Conservation (phyloP, 2,329 filamentous ascomycete genomes). For the Microcyclospora pomicola region DNA sequence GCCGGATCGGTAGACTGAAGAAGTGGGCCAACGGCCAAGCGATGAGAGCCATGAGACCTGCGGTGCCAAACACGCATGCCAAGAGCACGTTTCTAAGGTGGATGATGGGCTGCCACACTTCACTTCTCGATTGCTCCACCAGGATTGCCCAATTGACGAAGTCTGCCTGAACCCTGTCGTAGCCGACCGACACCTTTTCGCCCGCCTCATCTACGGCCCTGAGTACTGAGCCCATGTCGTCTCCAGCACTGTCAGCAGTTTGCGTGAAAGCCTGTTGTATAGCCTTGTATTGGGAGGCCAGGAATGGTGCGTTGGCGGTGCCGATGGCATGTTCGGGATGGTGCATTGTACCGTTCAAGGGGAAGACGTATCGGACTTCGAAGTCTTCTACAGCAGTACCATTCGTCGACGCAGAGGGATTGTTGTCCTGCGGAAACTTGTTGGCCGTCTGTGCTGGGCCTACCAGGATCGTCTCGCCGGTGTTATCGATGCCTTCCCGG, state of each 20-base stretch:
- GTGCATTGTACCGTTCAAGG: conserved; percentile 12
- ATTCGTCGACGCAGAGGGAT: conserved; percentile 15
- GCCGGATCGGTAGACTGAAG: conserved; percentile 65
- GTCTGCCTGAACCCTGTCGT: conserved; percentile 51
- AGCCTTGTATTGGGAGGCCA: conserved; percentile 48
- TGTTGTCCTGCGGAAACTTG: conserved; percentile 24
- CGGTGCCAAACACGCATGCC: conserved; percentile 72
- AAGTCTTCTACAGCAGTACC: conserved; percentile 7
- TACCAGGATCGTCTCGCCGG: conserved; percentile 56
- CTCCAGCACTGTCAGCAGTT: conserved; percentile 47
- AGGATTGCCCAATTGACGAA: conserved; percentile 73
- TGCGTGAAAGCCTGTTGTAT: conserved; percentile 46
- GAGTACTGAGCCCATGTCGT: conserved; percentile 32
- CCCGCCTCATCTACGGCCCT: conserved; percentile 61
- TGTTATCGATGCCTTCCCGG: conserved; percentile 54
- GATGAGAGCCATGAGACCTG: conserved; percentile 54
- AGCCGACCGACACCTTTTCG: conserved; percentile 61
- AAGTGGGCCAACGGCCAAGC: conserved; percentile 69
- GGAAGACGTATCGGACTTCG: conserved; percentile 18
- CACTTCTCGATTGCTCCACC: conserved; percentile 59
- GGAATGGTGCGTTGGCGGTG: conserved; percentile 40
- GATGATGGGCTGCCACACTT: conserved; percentile 63
- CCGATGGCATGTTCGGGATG: conserved; percentile 21
- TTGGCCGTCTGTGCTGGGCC: conserved; percentile 56
- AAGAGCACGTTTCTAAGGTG: conserved; percentile 68